Evolutionary conservation across 768 basidiomycete species (phyloP).

Genomic region (Suillus clintonianus): DNA sequence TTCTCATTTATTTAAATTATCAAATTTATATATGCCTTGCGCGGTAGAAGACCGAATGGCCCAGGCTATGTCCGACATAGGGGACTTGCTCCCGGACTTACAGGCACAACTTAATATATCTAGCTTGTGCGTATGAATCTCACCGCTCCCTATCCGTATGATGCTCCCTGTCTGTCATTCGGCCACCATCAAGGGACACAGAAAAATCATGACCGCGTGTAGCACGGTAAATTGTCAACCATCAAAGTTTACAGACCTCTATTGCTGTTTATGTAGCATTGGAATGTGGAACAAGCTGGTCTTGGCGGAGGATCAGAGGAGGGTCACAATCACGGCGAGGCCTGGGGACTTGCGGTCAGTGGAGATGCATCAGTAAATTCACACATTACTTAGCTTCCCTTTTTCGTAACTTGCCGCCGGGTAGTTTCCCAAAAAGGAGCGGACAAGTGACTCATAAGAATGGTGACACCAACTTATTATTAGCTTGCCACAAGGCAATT

Average conservation of each 20-base stretch:
- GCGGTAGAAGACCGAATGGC: too few relatives aligned
- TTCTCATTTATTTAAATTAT: too few relatives aligned
- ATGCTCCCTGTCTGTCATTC: not conserved
- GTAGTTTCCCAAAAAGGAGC: too few relatives aligned
- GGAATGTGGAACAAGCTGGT: slow-evolving; percentile 89
- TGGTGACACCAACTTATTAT: too few relatives aligned
- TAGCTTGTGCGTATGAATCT: too few relatives aligned
- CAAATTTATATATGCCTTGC: too few relatives aligned
- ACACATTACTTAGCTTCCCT: too few relatives aligned
- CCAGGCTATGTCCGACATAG: too few relatives aligned
- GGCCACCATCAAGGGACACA: not conserved
- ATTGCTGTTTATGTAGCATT: slow-evolving; percentile 49
- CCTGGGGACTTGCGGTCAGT: slow-evolving; percentile 95
- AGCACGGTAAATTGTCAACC: not conserved
- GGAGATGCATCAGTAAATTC: too few relatives aligned
- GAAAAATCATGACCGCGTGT: not conserved
- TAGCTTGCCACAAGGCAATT: too few relatives aligned
- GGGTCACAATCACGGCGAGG: slow-evolving; percentile 96
- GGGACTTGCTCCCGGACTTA: not conserved
- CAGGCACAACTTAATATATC: not conserved
- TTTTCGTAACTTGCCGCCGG: too few relatives aligned
- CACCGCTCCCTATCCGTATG: not conserved
- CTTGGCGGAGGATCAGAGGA: slow-evolving; percentile 65
- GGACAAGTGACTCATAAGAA: too few relatives aligned
- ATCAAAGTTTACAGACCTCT: not conserved